Evolutionary conservation across 352 stramenopile genomes (phyloP).

Genomic region (Phytophthora crassamura): DNA sequence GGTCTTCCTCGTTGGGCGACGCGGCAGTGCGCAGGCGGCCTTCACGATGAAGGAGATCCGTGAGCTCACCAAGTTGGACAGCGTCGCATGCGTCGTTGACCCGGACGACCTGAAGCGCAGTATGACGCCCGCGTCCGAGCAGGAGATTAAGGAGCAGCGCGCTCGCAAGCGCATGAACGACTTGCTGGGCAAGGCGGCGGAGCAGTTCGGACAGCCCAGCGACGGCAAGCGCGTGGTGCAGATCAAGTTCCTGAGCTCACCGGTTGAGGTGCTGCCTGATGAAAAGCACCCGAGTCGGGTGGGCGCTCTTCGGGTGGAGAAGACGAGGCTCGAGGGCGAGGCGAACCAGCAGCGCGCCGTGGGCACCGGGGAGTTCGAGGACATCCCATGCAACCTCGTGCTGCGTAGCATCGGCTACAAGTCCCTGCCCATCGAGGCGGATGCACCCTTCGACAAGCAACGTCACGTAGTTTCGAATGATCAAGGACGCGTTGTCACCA

Average conservation of each 20-base stretch:
- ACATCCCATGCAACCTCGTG: slow-evolving; percentile 81
- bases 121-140: slow-evolving; percentile 77
- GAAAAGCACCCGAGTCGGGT: slow-evolving; percentile 58
- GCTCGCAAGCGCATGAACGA: slow-evolving; percentile 89
- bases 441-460: slow-evolving; percentile 81
- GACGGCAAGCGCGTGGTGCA: slow-evolving; percentile 58
- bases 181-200: slow-evolving; percentile 70
- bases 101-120: slow-evolving; percentile 90
- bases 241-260: slow-evolving; percentile 94
- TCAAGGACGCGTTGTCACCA: slow-evolving; percentile 61
- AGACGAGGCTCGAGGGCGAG: slow-evolving; percentile 88
- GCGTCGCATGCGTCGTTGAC: slow-evolving; percentile 87
- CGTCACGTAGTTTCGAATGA: slow-evolving; percentile 73
- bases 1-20: slow-evolving; percentile 93
- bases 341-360: slow-evolving; percentile 81
- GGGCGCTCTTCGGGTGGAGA: slow-evolving; percentile 85
- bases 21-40: slow-evolving; percentile 95
- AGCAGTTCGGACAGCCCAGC: slow-evolving; percentile 33
- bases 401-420: slow-evolving; percentile 93
- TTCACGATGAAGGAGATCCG: slow-evolving; percentile 98
- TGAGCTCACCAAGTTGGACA: slow-evolving; percentile 87
- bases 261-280: slow-evolving; percentile 72
- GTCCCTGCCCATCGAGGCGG: slow-evolving; percentile 74
- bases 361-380: slow-evolving; percentile 89
- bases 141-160: slow-evolving; percentile 89